Evolutionary conservation across 306 rosid species (phyloP).

Genomic region (Ammopiptanthus mongolicus): DNA sequence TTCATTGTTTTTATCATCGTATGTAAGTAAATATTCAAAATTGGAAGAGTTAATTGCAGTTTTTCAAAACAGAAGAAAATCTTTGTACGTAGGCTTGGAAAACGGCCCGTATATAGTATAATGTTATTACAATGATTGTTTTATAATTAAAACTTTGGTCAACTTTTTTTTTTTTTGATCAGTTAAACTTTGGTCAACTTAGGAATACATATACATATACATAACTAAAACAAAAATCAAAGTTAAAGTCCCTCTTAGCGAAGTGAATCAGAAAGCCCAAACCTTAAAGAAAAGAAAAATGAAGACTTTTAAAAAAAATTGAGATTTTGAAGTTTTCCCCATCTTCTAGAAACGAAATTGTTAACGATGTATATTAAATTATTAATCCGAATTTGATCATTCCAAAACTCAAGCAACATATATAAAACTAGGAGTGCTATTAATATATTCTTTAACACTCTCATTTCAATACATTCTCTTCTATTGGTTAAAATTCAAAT

Average conservation of each 20-base stretch:
- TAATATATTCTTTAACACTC: too few relatives aligned
- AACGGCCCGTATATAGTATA: neutral
- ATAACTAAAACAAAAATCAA: conserved; percentile 7
- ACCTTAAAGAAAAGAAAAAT: neutral
- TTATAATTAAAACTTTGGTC: neutral
- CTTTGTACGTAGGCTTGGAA: neutral
- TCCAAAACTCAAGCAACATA: neutral
- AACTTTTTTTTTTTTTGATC: too few relatives aligned
- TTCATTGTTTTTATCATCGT: neutral
- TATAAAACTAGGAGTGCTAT: too few relatives aligned
- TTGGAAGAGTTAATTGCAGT: neutral
- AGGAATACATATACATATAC: neutral
- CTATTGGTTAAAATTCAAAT: too few relatives aligned
- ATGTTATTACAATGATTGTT: neutral
- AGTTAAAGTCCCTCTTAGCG: neutral
- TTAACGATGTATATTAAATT: neutral
- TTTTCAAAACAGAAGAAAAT: neutral
- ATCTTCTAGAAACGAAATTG: conserved; percentile 21
- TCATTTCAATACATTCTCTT: too few relatives aligned
- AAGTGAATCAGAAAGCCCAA: neutral
- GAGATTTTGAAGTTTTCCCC: conserved; percentile 6
- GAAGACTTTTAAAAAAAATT: neutral
- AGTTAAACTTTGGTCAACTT: conserved; percentile 11
- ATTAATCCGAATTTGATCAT: neutral
- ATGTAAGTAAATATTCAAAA: neutral